A percentile compares a stretch with the other conserved stretches of the same genome.
These are phyloP conservation scores for Hysterangium stoloniferum DNA, from an alignment of 768 basidiomycete genomes.

Conservation along the genomic window DNA sequence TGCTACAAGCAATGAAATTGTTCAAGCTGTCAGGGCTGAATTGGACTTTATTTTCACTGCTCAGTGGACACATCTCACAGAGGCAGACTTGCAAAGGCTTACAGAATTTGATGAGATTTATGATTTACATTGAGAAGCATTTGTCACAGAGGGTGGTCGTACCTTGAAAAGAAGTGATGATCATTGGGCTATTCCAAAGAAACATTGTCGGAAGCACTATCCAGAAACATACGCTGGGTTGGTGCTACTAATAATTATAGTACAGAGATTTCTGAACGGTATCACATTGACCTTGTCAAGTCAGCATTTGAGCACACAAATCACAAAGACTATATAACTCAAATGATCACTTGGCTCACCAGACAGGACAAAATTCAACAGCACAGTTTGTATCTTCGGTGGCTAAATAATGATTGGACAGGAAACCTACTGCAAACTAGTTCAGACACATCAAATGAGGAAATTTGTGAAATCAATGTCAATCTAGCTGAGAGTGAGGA, in stretches of 20 bases:
- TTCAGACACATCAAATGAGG: background rate
- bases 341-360: slow-evolving; percentile 14
- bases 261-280: slow-evolving; percentile 10
- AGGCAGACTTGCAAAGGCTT: slow-evolving; percentile 10
- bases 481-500: background rate
- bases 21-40: slow-evolving; percentile 21
- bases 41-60: slow-evolving; percentile 30
- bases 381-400: background rate
- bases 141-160: slow-evolving; percentile 20
- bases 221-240: background rate
- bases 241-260: slow-evolving; percentile 13
- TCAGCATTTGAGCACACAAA: slow-evolving; percentile 12
- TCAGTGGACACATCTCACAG: background rate
- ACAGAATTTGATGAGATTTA: slow-evolving; percentile 20
- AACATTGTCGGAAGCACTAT: slow-evolving; percentile 13
- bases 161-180: background rate
- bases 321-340: slow-evolving; percentile 8
- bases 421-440: background rate
- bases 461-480: background rate
- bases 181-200: slow-evolving; percentile 17
- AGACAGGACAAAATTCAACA: slow-evolving; percentile 6
- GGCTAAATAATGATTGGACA: background rate
- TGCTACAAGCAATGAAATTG: slow-evolving; percentile 12
- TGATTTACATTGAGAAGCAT: slow-evolving; percentile 24
- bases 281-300: slow-evolving; percentile 12